Evolutionary conservation across 352 stramenopile species (phyloP), one percentile per base, ranked within the genome.

Genomic region (Pythium catenulatum): DNA sequence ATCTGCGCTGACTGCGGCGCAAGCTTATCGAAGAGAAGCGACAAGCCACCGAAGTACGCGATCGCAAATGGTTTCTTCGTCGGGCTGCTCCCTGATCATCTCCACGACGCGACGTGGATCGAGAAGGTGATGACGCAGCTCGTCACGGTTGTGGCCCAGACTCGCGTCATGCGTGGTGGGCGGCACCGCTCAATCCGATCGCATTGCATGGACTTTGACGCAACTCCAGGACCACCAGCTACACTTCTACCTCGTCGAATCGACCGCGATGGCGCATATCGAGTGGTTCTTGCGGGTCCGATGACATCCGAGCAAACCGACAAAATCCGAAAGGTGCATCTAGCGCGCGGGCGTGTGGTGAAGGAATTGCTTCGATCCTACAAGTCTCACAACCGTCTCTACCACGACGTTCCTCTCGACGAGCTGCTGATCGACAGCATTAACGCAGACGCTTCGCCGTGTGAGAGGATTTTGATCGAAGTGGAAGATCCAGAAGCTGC

Each of bases 141-240:
- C 2, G 66, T 85, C 0, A 76, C 79, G 21, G 79, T 85, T 41
- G 43, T 90, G 6, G 85, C 73, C 7, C 63, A 87, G 4, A 85
- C 79, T 0, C 45, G 85, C 1, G 74, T 90, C 2, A 87, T 90
- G 79, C 45, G 79, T 4, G 85, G 85, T 11, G 82, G 82, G 5
- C n/a, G 36, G 1, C 73, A 90, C 34, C 73, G 73, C 14, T n/a
- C 66, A 4, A 87, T 90, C 13, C 73, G 79, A 0, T 90, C 85
- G 3, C 85, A 90, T 46, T 90, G 85, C 32, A 61, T 87, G 45
- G 54, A 74, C 4, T 87, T 85, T 54, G 84, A 89, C 25, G 66
- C 79, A 8, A 89, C 79, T 1, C 74, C 79, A 11, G 80, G 80
- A 1, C 75, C 80, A 19, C 56, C 80, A 11, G 85, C 79, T 11